Evolutionary conservation across 108 stramenopile genomes (phyloP).

Genomic region (Licmophora abbreviata): DNA sequence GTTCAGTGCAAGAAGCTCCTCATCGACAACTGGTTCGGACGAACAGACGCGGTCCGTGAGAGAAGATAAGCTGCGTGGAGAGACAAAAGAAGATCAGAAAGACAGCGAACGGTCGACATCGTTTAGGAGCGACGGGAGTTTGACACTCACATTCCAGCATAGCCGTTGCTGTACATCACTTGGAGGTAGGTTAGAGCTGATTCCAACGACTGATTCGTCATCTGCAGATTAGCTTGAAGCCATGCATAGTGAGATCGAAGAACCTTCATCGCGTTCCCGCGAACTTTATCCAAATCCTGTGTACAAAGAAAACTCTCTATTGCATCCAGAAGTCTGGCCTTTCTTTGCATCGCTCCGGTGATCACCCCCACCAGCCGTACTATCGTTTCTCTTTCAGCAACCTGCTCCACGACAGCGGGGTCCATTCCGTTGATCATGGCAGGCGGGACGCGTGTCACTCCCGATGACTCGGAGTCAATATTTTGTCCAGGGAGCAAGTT

Average conservation of each 20-base stretch:
- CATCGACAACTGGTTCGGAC: too few species aligned
- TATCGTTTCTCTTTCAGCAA: slow-evolving; percentile 8
- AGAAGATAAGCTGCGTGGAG: too few species aligned
- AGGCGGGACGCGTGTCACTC: too few species aligned
- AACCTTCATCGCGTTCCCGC: neutral
- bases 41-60: too few species aligned
- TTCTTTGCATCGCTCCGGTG: slow-evolving; percentile 3
- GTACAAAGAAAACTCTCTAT: slow-evolving; percentile 6
- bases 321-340: slow-evolving; percentile 5
- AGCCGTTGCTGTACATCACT: slow-evolving; percentile 11
- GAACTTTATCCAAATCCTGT: neutral
- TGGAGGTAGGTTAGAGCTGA: slow-evolving; percentile 7
- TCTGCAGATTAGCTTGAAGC: slow-evolving; percentile 13
- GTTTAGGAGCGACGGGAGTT: too few species aligned
- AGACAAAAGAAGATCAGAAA: too few species aligned
- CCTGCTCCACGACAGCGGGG: neutral
- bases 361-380: neutral
- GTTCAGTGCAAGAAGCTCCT: too few species aligned
- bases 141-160: too few species aligned
- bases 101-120: too few species aligned
- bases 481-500: too few species aligned
- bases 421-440: too few species aligned
- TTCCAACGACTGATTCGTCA: slow-evolving; percentile 9
- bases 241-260: neutral
- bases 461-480: too few species aligned